phyloP scores from a whole-genome alignment of 2,329 filamentous ascomycete genomes.

The Sclerotinia trifoliorum region DNA sequence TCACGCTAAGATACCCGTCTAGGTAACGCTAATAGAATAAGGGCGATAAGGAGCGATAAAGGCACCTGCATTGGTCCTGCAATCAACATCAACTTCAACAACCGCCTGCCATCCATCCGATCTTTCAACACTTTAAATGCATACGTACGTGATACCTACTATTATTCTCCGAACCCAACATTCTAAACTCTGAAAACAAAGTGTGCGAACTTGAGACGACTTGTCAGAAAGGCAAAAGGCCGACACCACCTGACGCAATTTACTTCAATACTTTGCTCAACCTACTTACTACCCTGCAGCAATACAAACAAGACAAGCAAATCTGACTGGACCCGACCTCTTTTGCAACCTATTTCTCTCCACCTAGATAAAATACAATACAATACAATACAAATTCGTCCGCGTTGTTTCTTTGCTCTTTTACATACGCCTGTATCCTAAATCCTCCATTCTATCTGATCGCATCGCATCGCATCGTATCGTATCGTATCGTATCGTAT shows the following conservation, averaged over 20 bases:
- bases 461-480: neutral
- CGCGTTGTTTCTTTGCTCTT: neutral
- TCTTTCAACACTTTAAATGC: neutral
- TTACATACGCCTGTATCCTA: neutral
- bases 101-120: neutral
- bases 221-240: neutral
- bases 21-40: neutral
- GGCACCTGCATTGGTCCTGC: neutral
- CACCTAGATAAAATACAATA: neutral
- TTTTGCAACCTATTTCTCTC: neutral
- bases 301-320: neutral
- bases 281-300: neutral
- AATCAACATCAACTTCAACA: neutral
- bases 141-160: neutral
- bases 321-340: neutral
- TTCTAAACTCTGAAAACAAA: neutral
- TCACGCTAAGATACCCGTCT: neutral
- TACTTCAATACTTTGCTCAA: no score
- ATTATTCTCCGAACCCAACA: neutral
- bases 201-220: neutral
- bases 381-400: neutral
- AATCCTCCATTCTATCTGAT: neutral
- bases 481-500: no score
- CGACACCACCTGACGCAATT: neutral
- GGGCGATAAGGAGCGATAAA: slow-evolving; percentile 5